Conservation (phyloP, 306 rosid genomes). For the Glycine latifolia region DNA sequence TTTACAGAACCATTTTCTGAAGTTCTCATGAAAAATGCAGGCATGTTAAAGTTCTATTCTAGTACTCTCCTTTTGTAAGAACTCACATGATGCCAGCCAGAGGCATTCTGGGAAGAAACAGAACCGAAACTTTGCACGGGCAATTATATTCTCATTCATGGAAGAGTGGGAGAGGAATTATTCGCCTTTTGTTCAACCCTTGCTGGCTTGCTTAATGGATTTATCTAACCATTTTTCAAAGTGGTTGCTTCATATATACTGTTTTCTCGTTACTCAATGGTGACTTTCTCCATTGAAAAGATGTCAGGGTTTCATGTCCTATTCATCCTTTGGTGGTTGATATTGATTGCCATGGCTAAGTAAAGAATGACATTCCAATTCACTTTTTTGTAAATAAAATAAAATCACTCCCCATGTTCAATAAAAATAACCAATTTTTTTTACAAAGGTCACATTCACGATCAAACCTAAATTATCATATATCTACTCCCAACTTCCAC, state of each 20-base stretch:
- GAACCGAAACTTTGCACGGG: slow-evolving; percentile 27
- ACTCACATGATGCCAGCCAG: slow-evolving; percentile 43
- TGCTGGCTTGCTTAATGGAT: neutral
- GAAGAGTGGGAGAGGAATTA: slow-evolving; percentile 26
- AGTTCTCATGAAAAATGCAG: neutral
- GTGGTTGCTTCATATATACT: slow-evolving; percentile 1
- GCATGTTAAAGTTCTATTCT: slow-evolving; percentile 3
- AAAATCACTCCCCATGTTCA: neutral
- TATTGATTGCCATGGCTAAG: slow-evolving; percentile 25
- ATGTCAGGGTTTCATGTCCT: slow-evolving; percentile 12
- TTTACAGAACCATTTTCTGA: neutral
- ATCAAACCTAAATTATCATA: too few relatives aligned
- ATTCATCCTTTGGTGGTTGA: slow-evolving; percentile 15
- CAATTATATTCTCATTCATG: slow-evolving; percentile 39
- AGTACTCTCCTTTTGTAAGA: neutral
- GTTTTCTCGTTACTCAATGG: slow-evolving; percentile 16
- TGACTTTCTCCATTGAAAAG: slow-evolving; percentile 26
- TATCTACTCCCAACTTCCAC: too few relatives aligned
- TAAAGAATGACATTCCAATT: slow-evolving; percentile 38
- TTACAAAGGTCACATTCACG: too few relatives aligned
- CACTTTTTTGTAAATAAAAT: neutral
- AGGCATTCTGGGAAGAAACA: slow-evolving; percentile 42
- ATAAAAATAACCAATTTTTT: neutral
- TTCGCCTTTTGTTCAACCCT: slow-evolving; percentile 28
- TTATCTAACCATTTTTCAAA: slow-evolving; percentile 14